Base-by-base conservation (phyloP, 2,329 filamentous ascomycete species). In the Blumeriella jaapii region DNA sequence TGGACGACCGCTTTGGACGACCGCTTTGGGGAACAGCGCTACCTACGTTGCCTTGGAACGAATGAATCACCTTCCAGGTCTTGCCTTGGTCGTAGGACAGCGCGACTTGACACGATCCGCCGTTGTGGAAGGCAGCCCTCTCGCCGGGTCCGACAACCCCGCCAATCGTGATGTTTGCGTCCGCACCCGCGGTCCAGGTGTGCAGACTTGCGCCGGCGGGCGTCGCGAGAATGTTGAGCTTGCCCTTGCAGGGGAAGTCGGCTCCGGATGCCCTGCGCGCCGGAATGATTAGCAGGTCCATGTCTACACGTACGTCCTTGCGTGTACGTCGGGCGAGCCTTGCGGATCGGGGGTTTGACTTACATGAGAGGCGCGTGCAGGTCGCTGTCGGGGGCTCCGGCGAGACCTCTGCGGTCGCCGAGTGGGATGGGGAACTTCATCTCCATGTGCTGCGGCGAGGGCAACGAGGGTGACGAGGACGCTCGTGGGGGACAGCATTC, bases 101-200 rank as follows among this genome's bases (percentile, higher is more conserved):
- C 1, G 70, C 63, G 12, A 75, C 56, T 50, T 78, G 74, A 48
- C 73, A 78, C 4, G 69, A 74, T 3, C 73, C 73, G 3, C 72
- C 71, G n/a, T 59, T 57, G 47, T 73, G 69, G 8, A 51, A 54
- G 7, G 62, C 62, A 6, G 14, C 11, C 9, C 3, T 10, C 2
- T 6, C n/a, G 5, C 17, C 23, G 4, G 18, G 18, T 1, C 29
- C 36, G 5, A 19, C 11, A 10, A 59, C 61, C 3, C 71, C 72
- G 22, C 54, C 54, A 8, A 76, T 46, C 5, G 61, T 61, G 49
- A 75, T 59, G 26, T 65, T 62, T 49, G 74, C 71, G 6, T 58
- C 56, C 6, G 59, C 55, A 3, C 72, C 73, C 7, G 65, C 61
- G 5, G 51, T 48, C 50, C 71, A 77, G 2, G 59, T 67, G 2